These are phyloP conservation scores for Jatropha curcas DNA, from an alignment of 345 rosid genomes.

Conservation along the genomic window DNA sequence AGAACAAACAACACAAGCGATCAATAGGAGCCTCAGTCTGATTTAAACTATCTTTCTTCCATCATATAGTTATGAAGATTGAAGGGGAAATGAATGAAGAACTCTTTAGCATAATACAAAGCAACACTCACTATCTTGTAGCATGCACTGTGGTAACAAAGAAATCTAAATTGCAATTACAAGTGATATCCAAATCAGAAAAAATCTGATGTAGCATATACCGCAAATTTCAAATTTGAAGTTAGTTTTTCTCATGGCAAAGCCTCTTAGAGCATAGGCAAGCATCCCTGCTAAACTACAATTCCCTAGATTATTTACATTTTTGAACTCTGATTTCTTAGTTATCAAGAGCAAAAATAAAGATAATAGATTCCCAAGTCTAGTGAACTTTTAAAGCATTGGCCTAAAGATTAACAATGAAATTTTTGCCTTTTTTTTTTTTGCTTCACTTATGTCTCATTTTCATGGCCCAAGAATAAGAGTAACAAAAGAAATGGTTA, in stretches of 20 bases:
- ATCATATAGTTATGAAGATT: neutral
- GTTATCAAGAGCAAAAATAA: neutral
- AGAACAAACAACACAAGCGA: neutral
- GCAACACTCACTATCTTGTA: neutral
- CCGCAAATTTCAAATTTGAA: neutral
- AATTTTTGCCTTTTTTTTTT: neutral
- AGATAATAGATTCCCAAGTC: neutral
- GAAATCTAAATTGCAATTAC: neutral
- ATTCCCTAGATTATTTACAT: neutral
- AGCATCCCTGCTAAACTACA: neutral
- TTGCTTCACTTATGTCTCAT: neutral
- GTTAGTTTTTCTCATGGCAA: neutral
- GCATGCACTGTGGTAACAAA: neutral
- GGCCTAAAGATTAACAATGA: neutral
- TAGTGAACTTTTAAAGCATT: too few relatives aligned
- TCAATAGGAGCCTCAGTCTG: neutral
- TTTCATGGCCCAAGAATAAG: neutral
- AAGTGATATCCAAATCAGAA: neutral
- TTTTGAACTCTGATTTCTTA: neutral
- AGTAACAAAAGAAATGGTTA: neutral
- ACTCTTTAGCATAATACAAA: neutral
- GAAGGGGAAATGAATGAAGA: neutral
- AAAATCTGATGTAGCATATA: neutral
- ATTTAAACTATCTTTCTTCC: neutral
- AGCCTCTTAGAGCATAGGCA: neutral